Conservation (phyloP, 352 stramenopile genomes). For the Globisporangium spinosum region DNA sequence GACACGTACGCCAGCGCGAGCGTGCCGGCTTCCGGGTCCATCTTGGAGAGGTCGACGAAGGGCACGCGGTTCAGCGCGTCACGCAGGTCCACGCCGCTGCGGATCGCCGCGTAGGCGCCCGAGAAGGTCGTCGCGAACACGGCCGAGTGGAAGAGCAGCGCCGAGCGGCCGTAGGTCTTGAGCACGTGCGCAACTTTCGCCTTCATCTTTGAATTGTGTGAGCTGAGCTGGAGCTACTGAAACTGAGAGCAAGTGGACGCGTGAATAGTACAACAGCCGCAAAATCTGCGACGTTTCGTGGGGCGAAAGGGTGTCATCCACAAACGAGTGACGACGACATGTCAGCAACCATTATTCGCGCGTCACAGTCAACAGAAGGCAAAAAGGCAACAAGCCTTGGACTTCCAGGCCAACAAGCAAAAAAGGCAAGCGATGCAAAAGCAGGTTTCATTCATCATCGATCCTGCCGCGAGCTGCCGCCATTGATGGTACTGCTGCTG, state of each 20-base stretch:
- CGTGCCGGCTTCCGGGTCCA: constrained; percentile 66
- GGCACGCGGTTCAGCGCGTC: constrained; percentile 50
- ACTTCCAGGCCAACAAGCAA: background rate
- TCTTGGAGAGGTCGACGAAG: constrained; percentile 64
- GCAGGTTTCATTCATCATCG: constrained; percentile 8
- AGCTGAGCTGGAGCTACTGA: background rate
- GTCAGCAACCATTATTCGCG: constrained; percentile 2
- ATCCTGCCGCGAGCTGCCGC: background rate
- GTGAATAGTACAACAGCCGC: background rate
- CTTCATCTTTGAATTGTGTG: constrained; percentile 36
- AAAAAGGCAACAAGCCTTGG: background rate
- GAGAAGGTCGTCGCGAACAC: constrained; percentile 94
- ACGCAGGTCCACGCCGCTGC: constrained; percentile 62
- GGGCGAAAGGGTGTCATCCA: background rate
- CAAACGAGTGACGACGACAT: background rate
- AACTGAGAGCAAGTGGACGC: background rate
- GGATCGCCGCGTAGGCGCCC: constrained; percentile 69
- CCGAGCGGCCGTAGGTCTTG: constrained; percentile 93
- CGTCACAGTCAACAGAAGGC: background rate
- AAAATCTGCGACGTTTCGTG: constrained; percentile 7
- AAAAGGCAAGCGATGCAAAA: background rate
- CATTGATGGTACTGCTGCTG: background rate
- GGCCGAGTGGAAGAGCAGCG: constrained; percentile 91
- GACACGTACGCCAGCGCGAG: constrained; percentile 91
- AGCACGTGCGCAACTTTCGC: constrained; percentile 71